phyloP scores from a whole-genome alignment of 345 rosid species.

The Hirschfeldia incana region DNA sequence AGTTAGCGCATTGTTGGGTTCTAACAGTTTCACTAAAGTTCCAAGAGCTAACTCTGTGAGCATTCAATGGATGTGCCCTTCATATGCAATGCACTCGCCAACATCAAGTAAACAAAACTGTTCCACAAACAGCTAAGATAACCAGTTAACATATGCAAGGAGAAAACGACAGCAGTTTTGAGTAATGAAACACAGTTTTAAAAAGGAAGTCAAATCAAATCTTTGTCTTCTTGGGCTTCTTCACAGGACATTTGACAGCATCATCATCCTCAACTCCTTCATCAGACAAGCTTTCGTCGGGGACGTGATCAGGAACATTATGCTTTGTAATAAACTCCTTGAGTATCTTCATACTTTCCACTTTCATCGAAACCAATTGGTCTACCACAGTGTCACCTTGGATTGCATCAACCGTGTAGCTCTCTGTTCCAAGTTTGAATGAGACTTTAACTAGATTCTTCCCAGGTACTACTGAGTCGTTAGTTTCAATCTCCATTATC shows the following conservation, averaged over 20 bases:
- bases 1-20: no score
- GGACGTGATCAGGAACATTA: conserved; percentile 75
- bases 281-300: conserved; percentile 64
- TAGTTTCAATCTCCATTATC: conserved; percentile 54
- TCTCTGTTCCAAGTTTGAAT: conserved; percentile 67
- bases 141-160: background rate
- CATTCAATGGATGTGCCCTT: background rate
- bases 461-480: conserved; percentile 24
- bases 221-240: conserved; percentile 69
- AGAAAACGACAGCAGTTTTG: background rate
- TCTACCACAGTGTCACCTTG: conserved; percentile 53
- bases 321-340: conserved; percentile 86
- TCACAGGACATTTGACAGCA: conserved; percentile 45
- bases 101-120: background rate
- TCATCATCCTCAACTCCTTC: conserved; percentile 52
- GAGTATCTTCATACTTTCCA: conserved; percentile 66
- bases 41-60: background rate
- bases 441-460: conserved; percentile 50
- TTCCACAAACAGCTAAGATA: background rate
- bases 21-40: no score
- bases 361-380: conserved; percentile 75
- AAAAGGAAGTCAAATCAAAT: background rate
- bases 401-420: conserved; percentile 44
- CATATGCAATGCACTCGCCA: background rate
- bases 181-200: background rate